Evolutionary conservation across 176 grass and related monocot species (phyloP).

Genomic region (Lolium multiflorum): DNA sequence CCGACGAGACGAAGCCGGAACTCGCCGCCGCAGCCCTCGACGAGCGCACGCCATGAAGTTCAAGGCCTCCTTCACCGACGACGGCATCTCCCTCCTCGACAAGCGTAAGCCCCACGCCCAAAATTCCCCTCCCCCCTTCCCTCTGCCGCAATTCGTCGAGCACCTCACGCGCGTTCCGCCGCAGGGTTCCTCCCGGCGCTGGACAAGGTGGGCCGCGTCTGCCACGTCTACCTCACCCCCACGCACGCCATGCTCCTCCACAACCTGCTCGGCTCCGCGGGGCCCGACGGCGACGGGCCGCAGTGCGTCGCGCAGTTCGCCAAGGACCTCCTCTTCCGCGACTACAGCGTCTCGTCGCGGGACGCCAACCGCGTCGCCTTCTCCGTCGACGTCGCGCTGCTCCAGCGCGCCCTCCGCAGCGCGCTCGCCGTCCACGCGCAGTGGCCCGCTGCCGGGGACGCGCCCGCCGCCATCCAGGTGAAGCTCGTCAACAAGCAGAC

Average conservation of each 20-base stretch:
- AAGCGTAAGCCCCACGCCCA: conserved; percentile 64
- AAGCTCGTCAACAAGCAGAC: conserved; percentile 93
- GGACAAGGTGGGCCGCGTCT: conserved; percentile 83
- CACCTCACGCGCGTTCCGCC: conserved; percentile 34
- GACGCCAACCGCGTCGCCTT: conserved; percentile 78
- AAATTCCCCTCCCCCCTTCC: not conserved
- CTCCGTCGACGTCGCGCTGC: conserved; percentile 71
- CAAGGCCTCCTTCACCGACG: conserved; percentile 89
- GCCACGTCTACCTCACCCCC: conserved; percentile 80
- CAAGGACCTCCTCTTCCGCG: conserved; percentile 90
- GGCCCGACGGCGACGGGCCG: conserved; percentile 65
- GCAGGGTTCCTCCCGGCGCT: conserved; percentile 85
- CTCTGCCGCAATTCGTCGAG: conserved; percentile 49
- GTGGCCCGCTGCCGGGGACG: conserved; percentile 56
- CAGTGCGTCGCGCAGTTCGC: conserved; percentile 92
- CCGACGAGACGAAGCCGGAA: conserved; percentile 11
- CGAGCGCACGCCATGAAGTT: conserved; percentile 70
- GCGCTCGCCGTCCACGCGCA: conserved; percentile 82
- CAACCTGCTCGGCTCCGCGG: conserved; percentile 63
- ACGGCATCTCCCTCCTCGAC: conserved; percentile 84
- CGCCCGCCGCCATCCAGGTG: conserved; percentile 72
- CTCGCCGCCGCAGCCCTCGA: not conserved
- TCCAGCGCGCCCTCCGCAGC: conserved; percentile 89
- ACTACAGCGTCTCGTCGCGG: conserved; percentile 86
- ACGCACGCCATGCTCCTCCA: conserved; percentile 91